phyloP scores from a whole-genome alignment of 2,329 filamentous ascomycete genomes.

The Colletotrichum sp. region DNA sequence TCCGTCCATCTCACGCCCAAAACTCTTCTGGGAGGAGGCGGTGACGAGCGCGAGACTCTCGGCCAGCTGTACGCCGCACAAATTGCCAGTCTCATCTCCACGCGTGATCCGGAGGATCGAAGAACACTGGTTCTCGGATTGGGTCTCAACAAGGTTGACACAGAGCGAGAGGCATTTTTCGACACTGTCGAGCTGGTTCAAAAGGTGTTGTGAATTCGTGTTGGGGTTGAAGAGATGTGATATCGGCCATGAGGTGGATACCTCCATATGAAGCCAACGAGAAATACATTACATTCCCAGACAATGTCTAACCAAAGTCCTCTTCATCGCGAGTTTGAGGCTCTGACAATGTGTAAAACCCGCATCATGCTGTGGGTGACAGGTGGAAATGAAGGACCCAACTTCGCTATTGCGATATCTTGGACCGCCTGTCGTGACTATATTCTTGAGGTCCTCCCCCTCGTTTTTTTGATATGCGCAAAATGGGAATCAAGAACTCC shows the following conservation, averaged over 20 bases:
- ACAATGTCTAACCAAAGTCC: no score
- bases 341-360: no score
- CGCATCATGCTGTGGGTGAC: no score
- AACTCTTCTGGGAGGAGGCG: conserved; percentile 84
- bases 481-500: accelerated
- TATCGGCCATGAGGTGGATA: background rate
- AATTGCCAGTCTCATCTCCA: conserved; percentile 79
- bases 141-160: conserved; percentile 57
- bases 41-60: conserved; percentile 78
- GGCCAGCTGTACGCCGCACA: conserved; percentile 91
- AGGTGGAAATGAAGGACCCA: no score
- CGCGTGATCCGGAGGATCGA: conserved; percentile 69
- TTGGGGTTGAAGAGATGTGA: background rate
- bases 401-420: background rate
- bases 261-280: background rate
- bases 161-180: conserved; percentile 64
- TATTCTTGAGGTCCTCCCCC: background rate
- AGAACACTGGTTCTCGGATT: conserved; percentile 68
- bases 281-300: background rate
- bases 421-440: background rate
- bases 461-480: background rate
- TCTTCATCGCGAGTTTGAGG: no score
- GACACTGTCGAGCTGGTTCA: conserved; percentile 69
- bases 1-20: conserved; percentile 83
- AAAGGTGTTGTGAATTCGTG: conserved; percentile 51